Percentiles rank a stretch among this genome's conserved stretches.
phyloP scores from a whole-genome alignment of 495 filamentous ascomycete genomes.

The Usnea hakonensis region DNA sequence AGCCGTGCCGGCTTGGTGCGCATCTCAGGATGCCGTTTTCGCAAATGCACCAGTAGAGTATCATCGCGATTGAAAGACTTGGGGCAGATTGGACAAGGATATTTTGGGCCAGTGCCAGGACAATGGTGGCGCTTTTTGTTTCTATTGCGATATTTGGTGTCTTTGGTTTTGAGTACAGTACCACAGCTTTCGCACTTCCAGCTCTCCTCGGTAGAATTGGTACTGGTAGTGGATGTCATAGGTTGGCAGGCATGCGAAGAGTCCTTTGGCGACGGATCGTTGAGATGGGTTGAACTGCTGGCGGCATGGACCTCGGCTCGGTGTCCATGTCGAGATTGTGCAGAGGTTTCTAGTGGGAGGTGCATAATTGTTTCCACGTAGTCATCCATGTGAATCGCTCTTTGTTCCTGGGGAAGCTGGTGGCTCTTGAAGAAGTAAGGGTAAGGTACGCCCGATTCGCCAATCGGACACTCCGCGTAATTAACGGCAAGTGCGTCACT shows the following conservation, averaged over 20 bases:
- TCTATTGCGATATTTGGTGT: background rate
- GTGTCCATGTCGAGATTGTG: background rate
- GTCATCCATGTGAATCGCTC: background rate
- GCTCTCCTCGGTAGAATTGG: background rate
- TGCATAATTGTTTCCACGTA: background rate
- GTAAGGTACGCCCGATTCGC: background rate
- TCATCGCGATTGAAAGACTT: background rate
- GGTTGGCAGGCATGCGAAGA: background rate
- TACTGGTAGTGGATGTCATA: background rate
- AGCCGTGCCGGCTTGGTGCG: background rate
- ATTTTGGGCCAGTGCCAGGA: background rate
- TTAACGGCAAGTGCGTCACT: background rate
- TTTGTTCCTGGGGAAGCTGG: background rate
- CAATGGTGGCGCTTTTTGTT: background rate
- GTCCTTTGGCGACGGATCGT: background rate
- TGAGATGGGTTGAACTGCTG: background rate
- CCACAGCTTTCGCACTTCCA: background rate
- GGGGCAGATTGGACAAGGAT: background rate
- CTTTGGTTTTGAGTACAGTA: background rate
- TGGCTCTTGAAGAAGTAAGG: background rate
- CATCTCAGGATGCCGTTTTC: background rate
- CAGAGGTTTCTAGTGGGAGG: background rate
- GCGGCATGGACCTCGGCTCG: background rate
- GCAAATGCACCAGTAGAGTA: background rate
- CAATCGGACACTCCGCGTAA: background rate